These are phyloP conservation scores for Thymus mandschuricus DNA, from an alignment of 257 asterid genomes.

Conservation along the genomic window DNA sequence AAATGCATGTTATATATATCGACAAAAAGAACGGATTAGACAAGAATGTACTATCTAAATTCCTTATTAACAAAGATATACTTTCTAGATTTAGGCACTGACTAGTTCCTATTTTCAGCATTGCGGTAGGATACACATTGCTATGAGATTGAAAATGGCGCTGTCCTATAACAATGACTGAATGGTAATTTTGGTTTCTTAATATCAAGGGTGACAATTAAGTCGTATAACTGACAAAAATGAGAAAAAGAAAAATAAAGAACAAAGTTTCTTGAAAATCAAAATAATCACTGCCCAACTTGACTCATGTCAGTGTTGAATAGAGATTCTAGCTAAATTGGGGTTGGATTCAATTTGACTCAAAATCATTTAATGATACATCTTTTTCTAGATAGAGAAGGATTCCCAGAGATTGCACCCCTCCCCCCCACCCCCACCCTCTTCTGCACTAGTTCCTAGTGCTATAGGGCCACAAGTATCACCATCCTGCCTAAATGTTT, in stretches of 20 bases:
- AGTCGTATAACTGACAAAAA: neutral
- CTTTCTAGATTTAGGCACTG: neutral
- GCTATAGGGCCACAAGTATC: too few species aligned
- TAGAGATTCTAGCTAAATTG: neutral
- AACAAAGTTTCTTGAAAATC: neutral
- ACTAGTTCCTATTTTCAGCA: too few species aligned
- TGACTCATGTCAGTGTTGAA: neutral
- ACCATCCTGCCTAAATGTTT: too few species aligned
- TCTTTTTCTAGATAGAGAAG: neutral
- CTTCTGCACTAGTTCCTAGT: too few species aligned
- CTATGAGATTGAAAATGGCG: neutral
- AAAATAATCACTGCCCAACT: neutral
- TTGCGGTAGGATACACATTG: too few species aligned
- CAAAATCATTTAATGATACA: neutral
- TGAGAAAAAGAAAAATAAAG: neutral
- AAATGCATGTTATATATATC: neutral
- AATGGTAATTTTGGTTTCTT: neutral
- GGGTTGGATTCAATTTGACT: neutral
- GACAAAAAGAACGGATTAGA: neutral
- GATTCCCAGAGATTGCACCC: neutral
- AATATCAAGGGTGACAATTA: neutral
- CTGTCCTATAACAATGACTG: neutral
- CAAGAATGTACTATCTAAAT: neutral
- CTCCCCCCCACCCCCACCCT: too few species aligned
- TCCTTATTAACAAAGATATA: neutral